phyloP scores from a whole-genome alignment of 2,329 filamentous ascomycete genomes.

The Microascus cirrosus region DNA sequence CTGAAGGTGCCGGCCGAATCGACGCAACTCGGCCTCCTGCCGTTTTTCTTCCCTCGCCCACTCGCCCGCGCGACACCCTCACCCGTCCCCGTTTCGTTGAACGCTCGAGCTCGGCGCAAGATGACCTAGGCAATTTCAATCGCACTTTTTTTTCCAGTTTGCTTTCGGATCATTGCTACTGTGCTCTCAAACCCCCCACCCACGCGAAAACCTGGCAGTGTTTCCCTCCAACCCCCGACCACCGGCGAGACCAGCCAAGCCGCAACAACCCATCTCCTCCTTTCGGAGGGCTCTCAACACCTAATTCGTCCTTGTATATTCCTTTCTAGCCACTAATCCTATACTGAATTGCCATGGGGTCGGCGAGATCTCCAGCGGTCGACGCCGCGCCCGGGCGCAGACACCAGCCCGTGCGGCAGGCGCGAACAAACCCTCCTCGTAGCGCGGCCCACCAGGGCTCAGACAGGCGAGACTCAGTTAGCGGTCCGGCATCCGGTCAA shows the following conservation, averaged over 20 bases:
- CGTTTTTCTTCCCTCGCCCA: constrained; percentile 1
- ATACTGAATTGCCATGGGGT: constrained; percentile 35
- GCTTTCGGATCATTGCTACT: constrained; percentile 2
- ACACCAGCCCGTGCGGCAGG: constrained; percentile 54
- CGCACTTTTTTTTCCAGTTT: constrained; percentile 3
- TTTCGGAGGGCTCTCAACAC: background rate
- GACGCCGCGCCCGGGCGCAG: constrained; percentile 40
- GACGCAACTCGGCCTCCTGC: background rate
- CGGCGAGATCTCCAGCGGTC: constrained; percentile 33
- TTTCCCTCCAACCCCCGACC: background rate
- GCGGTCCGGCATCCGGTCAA: constrained; percentile 35
- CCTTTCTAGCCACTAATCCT: background rate
- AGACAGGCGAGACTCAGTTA: constrained; percentile 31
- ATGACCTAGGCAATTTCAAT: constrained; percentile 10
- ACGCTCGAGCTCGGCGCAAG: constrained; percentile 4
- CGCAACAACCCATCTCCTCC: background rate
- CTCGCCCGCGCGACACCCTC: background rate
- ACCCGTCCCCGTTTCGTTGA: background rate
- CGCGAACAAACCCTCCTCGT: constrained; percentile 52
- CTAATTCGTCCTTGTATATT: background rate
- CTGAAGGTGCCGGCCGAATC: constrained; percentile 2
- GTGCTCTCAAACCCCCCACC: background rate
- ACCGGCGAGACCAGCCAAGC: background rate
- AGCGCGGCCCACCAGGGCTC: constrained; percentile 28
- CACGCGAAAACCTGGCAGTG: background rate